These are phyloP conservation scores for Fusarium decemcellulare DNA, from an alignment of 2,329 filamentous ascomycete species.

Conservation along the genomic window DNA sequence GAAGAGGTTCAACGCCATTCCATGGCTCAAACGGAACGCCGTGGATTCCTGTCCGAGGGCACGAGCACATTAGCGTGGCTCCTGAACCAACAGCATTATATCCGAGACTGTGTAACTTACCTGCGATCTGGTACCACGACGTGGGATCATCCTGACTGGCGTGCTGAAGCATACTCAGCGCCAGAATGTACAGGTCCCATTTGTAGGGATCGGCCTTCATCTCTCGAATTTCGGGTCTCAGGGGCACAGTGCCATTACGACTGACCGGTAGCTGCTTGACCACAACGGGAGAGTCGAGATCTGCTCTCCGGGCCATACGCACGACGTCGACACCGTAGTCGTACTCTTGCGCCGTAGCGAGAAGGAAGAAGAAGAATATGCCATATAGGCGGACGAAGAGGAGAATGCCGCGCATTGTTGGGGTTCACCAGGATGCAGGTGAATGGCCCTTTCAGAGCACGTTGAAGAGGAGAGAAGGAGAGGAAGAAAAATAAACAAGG, in stretches of 20 bases:
- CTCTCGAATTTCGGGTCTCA: conserved; percentile 77
- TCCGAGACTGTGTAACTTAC: conserved; percentile 60
- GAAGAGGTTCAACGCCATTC: conserved; percentile 64
- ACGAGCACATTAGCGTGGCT: conserved; percentile 17
- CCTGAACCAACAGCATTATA: background rate
- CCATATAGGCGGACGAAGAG: conserved; percentile 24
- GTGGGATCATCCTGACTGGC: conserved; percentile 73
- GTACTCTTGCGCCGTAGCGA: conserved; percentile 54
- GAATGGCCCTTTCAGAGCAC: background rate
- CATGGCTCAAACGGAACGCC: conserved; percentile 76
- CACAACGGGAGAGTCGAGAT: conserved; percentile 54
- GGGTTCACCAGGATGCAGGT: background rate
- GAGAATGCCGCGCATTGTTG: conserved; percentile 33
- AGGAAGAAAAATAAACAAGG: background rate
- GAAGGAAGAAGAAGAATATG: background rate
- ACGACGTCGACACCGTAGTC: conserved; percentile 65
- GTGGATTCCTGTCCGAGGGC: conserved; percentile 76
- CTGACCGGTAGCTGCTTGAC: conserved; percentile 59
- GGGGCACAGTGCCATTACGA: conserved; percentile 56
- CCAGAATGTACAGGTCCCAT: conserved; percentile 84
- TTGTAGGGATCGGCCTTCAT: conserved; percentile 74
- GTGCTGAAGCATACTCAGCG: conserved; percentile 79
- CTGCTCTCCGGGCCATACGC: conserved; percentile 58
- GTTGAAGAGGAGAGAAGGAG: background rate
- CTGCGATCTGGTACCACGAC: conserved; percentile 85